Percentiles rank a stretch among this genome's conserved stretches.
These are phyloP conservation scores for Sarcodon sp. DNA, from an alignment of 768 basidiomycete genomes.

Conservation along the genomic window DNA sequence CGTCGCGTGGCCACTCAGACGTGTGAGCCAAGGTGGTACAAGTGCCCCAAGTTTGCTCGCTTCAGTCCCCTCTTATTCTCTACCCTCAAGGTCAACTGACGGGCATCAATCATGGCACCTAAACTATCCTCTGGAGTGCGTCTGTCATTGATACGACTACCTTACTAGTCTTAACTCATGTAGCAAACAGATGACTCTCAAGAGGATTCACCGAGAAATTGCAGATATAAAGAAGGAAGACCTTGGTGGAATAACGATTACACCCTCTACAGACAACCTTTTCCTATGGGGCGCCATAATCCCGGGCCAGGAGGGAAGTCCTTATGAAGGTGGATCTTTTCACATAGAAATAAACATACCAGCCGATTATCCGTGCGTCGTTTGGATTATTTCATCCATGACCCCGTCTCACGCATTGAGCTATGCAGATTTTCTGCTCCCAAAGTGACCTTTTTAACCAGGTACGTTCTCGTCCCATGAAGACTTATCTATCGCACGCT, in stretches of 20 bases:
- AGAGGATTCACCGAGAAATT: constrained; percentile 77
- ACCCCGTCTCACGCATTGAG: constrained; percentile 3
- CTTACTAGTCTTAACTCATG: background rate
- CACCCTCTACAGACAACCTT: constrained; percentile 50
- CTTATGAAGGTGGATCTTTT: constrained; percentile 74
- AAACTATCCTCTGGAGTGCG: constrained; percentile 3
- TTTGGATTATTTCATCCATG: background rate
- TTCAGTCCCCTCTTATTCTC: background rate
- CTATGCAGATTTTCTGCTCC: constrained; percentile 62
- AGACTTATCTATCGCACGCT: background rate
- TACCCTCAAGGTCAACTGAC: background rate
- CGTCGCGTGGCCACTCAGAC: background rate
- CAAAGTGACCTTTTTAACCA: constrained; percentile 59
- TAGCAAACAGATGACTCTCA: constrained; percentile 45
- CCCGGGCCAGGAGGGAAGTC: constrained; percentile 73
- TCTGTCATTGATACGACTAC: background rate
- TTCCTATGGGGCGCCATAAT: constrained; percentile 68
- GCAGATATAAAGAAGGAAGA: constrained; percentile 76
- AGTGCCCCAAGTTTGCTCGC: background rate
- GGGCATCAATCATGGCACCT: constrained; percentile 2
- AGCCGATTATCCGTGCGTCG: constrained; percentile 64
- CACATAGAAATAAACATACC: constrained; percentile 52
- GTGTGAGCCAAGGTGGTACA: background rate
- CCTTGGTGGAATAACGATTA: constrained; percentile 56
- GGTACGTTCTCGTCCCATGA: constrained; percentile 26